phyloP scores from a whole-genome alignment of 805 yeast species.

The Yarrowia yakushimensis region DNA sequence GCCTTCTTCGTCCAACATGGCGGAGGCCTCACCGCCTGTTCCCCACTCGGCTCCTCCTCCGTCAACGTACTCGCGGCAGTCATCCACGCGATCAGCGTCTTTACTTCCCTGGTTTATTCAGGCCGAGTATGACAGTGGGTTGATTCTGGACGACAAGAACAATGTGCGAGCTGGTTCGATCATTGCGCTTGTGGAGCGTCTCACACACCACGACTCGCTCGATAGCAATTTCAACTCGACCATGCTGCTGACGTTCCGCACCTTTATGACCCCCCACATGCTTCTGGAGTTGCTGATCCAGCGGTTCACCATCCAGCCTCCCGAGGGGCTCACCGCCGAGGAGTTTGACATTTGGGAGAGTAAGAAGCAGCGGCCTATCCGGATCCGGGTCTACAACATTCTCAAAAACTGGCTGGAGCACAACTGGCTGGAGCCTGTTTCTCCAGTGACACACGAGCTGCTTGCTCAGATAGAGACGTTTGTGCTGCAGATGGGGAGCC shows the following conservation, averaged over 20 bases:
- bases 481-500: slow-evolving; percentile 42
- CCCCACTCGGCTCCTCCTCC: neutral
- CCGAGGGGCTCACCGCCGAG: slow-evolving; percentile 80
- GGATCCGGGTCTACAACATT: slow-evolving; percentile 60
- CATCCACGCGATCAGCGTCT: neutral
- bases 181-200: slow-evolving; percentile 71
- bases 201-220: slow-evolving; percentile 64
- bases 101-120: slow-evolving; percentile 47
- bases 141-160: slow-evolving; percentile 63
- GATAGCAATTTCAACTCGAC: slow-evolving; percentile 65
- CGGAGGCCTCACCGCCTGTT: neutral
- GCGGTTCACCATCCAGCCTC: slow-evolving; percentile 70
- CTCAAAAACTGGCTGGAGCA: slow-evolving; percentile 64
- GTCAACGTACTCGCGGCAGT: neutral
- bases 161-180: slow-evolving; percentile 79
- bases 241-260: slow-evolving; percentile 69
- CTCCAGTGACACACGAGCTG: slow-evolving; percentile 31
- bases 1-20: neutral
- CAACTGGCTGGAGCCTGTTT: slow-evolving; percentile 55
- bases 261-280: slow-evolving; percentile 66
- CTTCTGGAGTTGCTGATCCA: slow-evolving; percentile 56
- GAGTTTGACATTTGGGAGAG: slow-evolving; percentile 76
- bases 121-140: slow-evolving; percentile 48
- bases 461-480: slow-evolving; percentile 41
- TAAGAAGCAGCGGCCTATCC: slow-evolving; percentile 63